phyloP scores from a whole-genome alignment of 176 grass and related monocot species.

The Musa itinerans region DNA sequence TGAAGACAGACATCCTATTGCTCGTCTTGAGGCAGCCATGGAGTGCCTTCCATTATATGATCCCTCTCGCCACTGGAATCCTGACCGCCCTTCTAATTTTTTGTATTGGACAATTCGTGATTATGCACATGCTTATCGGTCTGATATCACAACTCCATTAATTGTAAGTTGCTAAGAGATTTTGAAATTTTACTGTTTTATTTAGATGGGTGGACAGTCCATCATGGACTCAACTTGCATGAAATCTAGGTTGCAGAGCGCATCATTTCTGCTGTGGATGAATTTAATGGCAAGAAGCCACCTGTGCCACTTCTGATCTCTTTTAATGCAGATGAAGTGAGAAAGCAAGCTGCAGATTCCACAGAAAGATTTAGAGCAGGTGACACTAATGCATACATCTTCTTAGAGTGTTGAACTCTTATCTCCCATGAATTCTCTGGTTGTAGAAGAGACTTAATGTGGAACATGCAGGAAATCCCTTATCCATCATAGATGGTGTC shows the following conservation, averaged over 20 bases:
- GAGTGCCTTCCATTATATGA: slow-evolving; percentile 39
- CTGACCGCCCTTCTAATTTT: slow-evolving; percentile 41
- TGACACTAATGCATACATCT: slow-evolving; percentile 3
- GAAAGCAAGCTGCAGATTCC: slow-evolving; percentile 76
- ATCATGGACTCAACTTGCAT: slow-evolving; percentile 3
- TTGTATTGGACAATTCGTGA: slow-evolving; percentile 94
- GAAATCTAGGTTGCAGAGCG: slow-evolving; percentile 61
- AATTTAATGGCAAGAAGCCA: slow-evolving; percentile 55
- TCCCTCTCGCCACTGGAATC: slow-evolving; percentile 21
- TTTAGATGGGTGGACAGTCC: not conserved
- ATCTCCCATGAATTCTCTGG: not conserved
- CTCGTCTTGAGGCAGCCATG: slow-evolving; percentile 41
- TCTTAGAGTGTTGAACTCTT: not conserved
- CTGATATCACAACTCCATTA: slow-evolving; percentile 52
- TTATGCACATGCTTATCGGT: slow-evolving; percentile 77
- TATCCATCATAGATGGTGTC: slow-evolving; percentile 74
- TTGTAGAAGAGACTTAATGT: not conserved
- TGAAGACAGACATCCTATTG: slow-evolving; percentile 56
- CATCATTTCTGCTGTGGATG: slow-evolving; percentile 58
- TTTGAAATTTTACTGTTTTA: not conserved
- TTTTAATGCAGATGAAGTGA: slow-evolving; percentile 57
- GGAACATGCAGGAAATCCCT: slow-evolving; percentile 43
- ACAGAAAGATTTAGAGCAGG: slow-evolving; percentile 71
- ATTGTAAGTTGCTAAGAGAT: slow-evolving; percentile 31
- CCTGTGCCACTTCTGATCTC: slow-evolving; percentile 66